A percentile compares a stretch with the other conserved stretches of the same genome.
phyloP scores from a whole-genome alignment of 2,329 filamentous ascomycete species.

The Fusarium sp. region DNA sequence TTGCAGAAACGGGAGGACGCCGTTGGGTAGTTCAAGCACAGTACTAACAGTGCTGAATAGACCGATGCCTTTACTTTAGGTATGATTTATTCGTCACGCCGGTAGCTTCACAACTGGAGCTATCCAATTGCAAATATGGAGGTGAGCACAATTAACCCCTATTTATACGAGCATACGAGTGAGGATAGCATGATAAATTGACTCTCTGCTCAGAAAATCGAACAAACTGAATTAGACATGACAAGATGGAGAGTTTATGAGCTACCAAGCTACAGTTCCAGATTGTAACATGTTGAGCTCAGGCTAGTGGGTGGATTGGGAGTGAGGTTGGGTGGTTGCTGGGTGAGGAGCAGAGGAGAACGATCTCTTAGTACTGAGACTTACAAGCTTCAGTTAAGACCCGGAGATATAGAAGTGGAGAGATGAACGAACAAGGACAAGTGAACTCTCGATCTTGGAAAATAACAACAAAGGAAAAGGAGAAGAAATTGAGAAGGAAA shows the following conservation, averaged over 20 bases:
- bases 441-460: background rate
- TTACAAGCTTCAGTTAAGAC: background rate
- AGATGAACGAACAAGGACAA: background rate
- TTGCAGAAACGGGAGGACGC: background rate
- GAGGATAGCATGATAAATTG: background rate
- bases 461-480: background rate
- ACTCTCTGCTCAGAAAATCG: background rate
- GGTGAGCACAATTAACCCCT: constrained; percentile 6
- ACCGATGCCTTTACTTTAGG: background rate
- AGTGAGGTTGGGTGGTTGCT: constrained; percentile 11
- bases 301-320: constrained; percentile 8
- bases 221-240: background rate
- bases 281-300: constrained; percentile 2
- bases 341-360: constrained; percentile 1
- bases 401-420: background rate
- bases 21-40: constrained; percentile 1
- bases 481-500: background rate
- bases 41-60: background rate
- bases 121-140: background rate
- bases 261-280: background rate
- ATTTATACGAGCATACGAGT: background rate
- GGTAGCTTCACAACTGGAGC: background rate
- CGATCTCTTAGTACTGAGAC: background rate
- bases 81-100: constrained; percentile 3
- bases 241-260: background rate